Evolutionary conservation across 108 stramenopile genomes (phyloP), one percentile per base, ranked within the genome.

Genomic region (Nitzschia sp.): DNA sequence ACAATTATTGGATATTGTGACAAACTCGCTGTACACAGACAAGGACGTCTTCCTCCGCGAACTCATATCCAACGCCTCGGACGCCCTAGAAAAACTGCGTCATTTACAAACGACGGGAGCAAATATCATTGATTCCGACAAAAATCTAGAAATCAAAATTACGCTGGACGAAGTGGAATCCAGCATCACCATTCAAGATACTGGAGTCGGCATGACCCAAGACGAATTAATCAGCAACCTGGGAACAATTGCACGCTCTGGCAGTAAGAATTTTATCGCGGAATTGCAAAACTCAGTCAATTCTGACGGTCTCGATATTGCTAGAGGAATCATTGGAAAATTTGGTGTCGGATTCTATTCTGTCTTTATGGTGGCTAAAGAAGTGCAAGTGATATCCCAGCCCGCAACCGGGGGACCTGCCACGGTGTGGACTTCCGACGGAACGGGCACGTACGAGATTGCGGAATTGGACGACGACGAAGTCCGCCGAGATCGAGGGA

Each of bases 301-400:
- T 23, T 48, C 57, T 2, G 76, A 75, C 55, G 82, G 82, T 0
- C 56, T 76, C 5, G 81, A 82, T 35, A 47, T 66, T 53, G 72
- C 78, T 23, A 45, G 70, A 27, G 93, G 88, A 6, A 98, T 98
- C 77, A 98, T 98, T 68, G 98, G 98, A 18, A 93, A 93, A 59
- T 98, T 98, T 80, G 98, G 98, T 24, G 98, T 98, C 17, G 98
- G 98, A 26, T 98, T 98, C 73, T 98, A 98, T 72, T 94, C 94
- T 0, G 94, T 94, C 3, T 98, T 97, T 80, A 92, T 98, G 88
- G 97, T 98, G 6, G 89, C 94, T 19, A 93, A 97, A 58, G 84
- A 87, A 59, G 98, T 98, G 5, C 78, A 90, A 47, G 98, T 98
- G 23, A 61, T 68, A 2, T 58, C 64, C 1, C 55, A 53, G 1